Evolutionary conservation across 2,329 filamentous ascomycete species (phyloP).

Genomic region (Colletotrichum graminicola): DNA sequence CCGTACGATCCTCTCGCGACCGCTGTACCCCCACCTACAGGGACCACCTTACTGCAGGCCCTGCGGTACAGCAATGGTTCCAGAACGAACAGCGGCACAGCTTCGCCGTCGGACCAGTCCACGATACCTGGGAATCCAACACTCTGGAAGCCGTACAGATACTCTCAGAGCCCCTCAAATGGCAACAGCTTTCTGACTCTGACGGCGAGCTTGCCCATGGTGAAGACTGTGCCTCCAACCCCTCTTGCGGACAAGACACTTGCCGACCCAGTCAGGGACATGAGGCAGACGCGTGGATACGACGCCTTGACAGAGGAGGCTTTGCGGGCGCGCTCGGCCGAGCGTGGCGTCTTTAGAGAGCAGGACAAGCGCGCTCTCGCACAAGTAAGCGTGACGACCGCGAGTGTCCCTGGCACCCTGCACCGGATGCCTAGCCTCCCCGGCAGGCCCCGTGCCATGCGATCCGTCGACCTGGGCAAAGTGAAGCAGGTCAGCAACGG

Average conservation of each 20-base stretch:
- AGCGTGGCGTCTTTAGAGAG: conserved; percentile 70
- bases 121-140: conserved; percentile 37
- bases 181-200: conserved; percentile 60
- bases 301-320: conserved; percentile 57
- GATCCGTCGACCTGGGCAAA: conserved; percentile 57
- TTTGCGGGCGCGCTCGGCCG: conserved; percentile 72
- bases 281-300: conserved; percentile 57
- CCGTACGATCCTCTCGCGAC: conserved; percentile 58
- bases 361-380: conserved; percentile 74
- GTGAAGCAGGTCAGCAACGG: conserved; percentile 46
- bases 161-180: conserved; percentile 59
- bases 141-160: conserved; percentile 50
- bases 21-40: conserved; percentile 40
- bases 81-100: conserved; percentile 30
- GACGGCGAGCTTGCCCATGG: conserved; percentile 46
- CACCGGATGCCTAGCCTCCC: conserved; percentile 52
- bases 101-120: conserved; percentile 38
- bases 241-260: conserved; percentile 52
- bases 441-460: conserved; percentile 57
- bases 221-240: conserved; percentile 49
- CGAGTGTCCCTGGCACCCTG: conserved; percentile 71
- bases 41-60: conserved; percentile 23
- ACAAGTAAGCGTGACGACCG: conserved; percentile 72
- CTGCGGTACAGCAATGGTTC: conserved; percentile 16
- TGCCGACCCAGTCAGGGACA: conserved; percentile 59